These are phyloP conservation scores for Lizanozyma gosingica DNA, from an alignment of 1,139 yeast species.

Conservation along the genomic window DNA sequence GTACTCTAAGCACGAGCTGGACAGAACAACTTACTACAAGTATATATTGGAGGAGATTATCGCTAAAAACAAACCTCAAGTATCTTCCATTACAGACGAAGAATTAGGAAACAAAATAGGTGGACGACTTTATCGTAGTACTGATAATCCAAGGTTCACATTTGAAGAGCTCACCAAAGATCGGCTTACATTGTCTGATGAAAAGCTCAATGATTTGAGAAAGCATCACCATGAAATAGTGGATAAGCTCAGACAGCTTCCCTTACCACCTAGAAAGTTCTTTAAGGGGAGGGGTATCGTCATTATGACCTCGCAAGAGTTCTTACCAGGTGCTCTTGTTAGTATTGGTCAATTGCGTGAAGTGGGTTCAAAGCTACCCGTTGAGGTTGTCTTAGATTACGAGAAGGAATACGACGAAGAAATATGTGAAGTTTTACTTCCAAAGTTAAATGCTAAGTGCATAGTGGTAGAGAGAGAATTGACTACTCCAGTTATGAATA, in stretches of 20 bases:
- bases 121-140: neutral
- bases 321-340: conserved; percentile 18
- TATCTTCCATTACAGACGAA: conserved; percentile 13
- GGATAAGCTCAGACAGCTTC: conserved; percentile 14
- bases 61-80: conserved; percentile 14
- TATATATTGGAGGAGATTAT: conserved; percentile 13
- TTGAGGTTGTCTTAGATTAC: conserved; percentile 24
- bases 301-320: conserved; percentile 21
- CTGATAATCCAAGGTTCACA: neutral
- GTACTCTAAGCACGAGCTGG: neutral
- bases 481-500: conserved; percentile 14
- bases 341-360: conserved; percentile 25
- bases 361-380: conserved; percentile 25
- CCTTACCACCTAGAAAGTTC: conserved; percentile 16
- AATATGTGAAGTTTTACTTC: conserved; percentile 22
- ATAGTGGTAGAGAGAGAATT: conserved; percentile 20
- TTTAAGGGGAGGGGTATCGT: conserved; percentile 30
- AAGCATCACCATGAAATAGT: conserved; percentile 19
- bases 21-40: conserved; percentile 5
- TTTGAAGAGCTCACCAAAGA: conserved; percentile 1
- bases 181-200: conserved; percentile 11
- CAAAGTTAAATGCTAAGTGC: conserved; percentile 24
- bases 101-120: conserved; percentile 12
- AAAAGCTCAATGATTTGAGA: conserved; percentile 16
- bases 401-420: conserved; percentile 17